Conservation (phyloP, 2,329 filamentous ascomycete species). For the Apiospora aurea region DNA sequence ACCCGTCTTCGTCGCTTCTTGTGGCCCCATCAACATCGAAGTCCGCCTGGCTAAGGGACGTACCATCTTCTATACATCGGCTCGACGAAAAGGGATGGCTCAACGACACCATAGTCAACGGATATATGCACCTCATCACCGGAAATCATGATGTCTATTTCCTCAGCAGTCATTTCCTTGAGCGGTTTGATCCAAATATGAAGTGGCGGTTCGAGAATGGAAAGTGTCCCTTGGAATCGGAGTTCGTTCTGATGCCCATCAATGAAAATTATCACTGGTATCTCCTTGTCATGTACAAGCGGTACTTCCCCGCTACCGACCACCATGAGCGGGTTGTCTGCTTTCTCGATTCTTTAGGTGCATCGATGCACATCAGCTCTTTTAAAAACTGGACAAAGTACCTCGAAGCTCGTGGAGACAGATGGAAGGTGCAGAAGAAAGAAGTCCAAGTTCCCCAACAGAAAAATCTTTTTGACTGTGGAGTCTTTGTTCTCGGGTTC, state of each 20-base stretch:
- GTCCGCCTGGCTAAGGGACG: not conserved
- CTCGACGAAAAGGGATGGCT: not conserved
- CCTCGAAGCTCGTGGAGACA: not conserved
- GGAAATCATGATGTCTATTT: not conserved
- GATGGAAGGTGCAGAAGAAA: not conserved
- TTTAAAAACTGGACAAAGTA: not conserved
- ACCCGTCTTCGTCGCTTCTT: not conserved
- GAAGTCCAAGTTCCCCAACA: not conserved
- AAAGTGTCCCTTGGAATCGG: not conserved
- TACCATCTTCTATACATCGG: not conserved
- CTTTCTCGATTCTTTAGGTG: not conserved
- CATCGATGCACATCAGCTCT: not conserved
- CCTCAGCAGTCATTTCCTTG: not conserved
- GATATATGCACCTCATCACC: not conserved
- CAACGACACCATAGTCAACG: not conserved
- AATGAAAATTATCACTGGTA: not conserved
- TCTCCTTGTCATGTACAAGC: not conserved
- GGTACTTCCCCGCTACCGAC: not conserved
- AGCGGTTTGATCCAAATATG: not conserved
- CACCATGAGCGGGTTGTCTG: not conserved
- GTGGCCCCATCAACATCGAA: not conserved
- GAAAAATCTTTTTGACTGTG: not conserved
- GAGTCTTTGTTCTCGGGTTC: not conserved
- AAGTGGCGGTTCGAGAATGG: not conserved
- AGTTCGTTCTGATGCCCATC: not conserved